These are phyloP conservation scores for Anisodus acutangulus DNA, from an alignment of 257 asterid genomes.

Conservation along the genomic window DNA sequence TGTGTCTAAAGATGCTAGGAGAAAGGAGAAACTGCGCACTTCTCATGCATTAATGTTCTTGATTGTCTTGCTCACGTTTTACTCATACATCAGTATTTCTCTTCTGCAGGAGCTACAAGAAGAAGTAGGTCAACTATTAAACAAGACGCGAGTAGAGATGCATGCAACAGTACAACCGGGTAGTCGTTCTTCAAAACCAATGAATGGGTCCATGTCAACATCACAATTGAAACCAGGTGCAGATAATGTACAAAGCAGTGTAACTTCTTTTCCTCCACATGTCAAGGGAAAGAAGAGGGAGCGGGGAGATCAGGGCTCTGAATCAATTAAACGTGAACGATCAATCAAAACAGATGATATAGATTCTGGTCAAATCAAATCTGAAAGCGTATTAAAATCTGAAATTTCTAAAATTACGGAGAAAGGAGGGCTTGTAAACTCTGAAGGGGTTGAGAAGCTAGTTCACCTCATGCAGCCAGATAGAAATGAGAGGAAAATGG, in stretches of 20 bases:
- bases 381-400: constrained; percentile 55
- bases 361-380: constrained; percentile 49
- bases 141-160: constrained; percentile 70
- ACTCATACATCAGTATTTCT: background rate
- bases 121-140: constrained; percentile 71
- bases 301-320: constrained; percentile 69
- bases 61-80: constrained; percentile 9
- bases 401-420: constrained; percentile 79
- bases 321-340: constrained; percentile 73
- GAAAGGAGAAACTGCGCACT: constrained; percentile 1
- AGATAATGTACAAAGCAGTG: constrained; percentile 65
- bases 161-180: constrained; percentile 67
- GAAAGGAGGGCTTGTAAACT: constrained; percentile 67
- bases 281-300: constrained; percentile 86
- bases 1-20: background rate
- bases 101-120: constrained; percentile 75
- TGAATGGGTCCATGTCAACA: constrained; percentile 59
- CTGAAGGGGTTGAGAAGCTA: constrained; percentile 86
- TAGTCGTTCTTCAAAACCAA: constrained; percentile 80
- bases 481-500: constrained; percentile 62
- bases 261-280: constrained; percentile 62
- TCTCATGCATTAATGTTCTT: constrained; percentile 23
- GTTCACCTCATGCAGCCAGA: constrained; percentile 75
- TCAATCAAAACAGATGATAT: constrained; percentile 60
- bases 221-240: constrained; percentile 66